Base-by-base conservation (phyloP, 2,329 filamentous ascomycete species). In the Neopestalotiopsis clavispora region DNA sequence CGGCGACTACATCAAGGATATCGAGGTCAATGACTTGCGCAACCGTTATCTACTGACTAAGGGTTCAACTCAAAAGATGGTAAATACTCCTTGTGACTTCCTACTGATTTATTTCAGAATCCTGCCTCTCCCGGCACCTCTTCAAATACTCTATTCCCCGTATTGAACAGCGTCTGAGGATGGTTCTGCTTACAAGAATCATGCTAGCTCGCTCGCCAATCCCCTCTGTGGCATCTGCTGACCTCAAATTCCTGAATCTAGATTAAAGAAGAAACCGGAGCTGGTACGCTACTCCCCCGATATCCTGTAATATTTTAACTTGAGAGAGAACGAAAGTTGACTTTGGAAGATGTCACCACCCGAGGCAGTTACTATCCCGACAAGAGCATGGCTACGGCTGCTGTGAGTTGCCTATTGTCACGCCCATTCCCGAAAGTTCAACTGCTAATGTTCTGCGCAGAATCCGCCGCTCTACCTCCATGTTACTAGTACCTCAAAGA, bases 231-330 rank as follows among this genome's bases (percentile, higher is more conserved):
- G 89, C 93, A 94, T 90, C 90, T 96, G 94, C 95, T 98, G 90
- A 98, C 95, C 90, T 91, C 87, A 84, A 84, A 84, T 91, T 87
- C 90, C 89, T 96, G 91, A 52, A 92, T 93, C 78, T 95, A 99
- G 96, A 99, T 99, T 79, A 97, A 97, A 92, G 95, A 98, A 86
- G 94, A 98, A 79, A 98, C 95, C 91, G 96, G 96, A 89, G 95
- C 96, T 88, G 96, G 96, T 99, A 99, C 91, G 95, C 90, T 86
- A 84, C 81, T 85, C 84, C 83, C 84, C 80, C 82, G 81, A 80
- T 82, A 81, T 80, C 77, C 80, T 56, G 10, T 57, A 81, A 82
- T 82, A 76, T 81, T 80, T 73, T 38, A 38, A 78, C 78, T 81
- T 75, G 82, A 81, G 81, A 84, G 80, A 84, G 84, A 84, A 81